Percentiles rank a stretch among this genome's conserved stretches.
Conservation (phyloP, 805 yeast genomes). For the Komagataella pseudopastoris region DNA sequence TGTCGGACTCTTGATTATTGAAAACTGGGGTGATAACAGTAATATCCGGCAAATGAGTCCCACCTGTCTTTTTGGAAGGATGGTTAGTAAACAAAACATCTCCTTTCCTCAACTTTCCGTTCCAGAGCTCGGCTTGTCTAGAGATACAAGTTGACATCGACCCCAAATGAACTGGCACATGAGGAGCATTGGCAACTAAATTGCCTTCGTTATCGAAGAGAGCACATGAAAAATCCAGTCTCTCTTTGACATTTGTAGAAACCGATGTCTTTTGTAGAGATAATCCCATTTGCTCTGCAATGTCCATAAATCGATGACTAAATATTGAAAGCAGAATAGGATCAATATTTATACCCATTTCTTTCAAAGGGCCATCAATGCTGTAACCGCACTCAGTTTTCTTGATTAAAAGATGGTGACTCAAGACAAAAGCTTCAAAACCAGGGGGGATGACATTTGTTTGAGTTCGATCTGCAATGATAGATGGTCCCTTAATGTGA, state of each 20-base stretch:
- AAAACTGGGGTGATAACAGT: conserved; percentile 89
- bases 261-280: conserved; percentile 71
- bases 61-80: conserved; percentile 55
- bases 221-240: conserved; percentile 79
- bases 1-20: conserved; percentile 25
- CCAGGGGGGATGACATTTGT: conserved; percentile 62
- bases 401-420: conserved; percentile 46
- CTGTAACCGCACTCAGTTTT: conserved; percentile 3
- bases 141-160: conserved; percentile 75
- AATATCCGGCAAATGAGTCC: conserved; percentile 81
- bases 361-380: conserved; percentile 5
- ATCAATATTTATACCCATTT: conserved; percentile 25
- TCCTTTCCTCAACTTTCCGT: conserved; percentile 49
- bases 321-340: conserved; percentile 67
- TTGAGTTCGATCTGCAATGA: conserved; percentile 71
- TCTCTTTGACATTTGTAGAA: conserved; percentile 71
- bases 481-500: conserved; percentile 53
- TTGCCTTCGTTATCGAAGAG: conserved; percentile 66
- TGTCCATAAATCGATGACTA: conserved; percentile 78
- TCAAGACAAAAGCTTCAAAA: conserved; percentile 38
- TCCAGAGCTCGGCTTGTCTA: conserved; percentile 54
- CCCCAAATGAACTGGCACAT: conserved; percentile 77
- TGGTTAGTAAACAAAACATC: conserved; percentile 72
- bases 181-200: conserved; percentile 80
- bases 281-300: conserved; percentile 83